Conservation (phyloP, 441 rosid genomes). For the Pelargonium cotyledonis region DNA sequence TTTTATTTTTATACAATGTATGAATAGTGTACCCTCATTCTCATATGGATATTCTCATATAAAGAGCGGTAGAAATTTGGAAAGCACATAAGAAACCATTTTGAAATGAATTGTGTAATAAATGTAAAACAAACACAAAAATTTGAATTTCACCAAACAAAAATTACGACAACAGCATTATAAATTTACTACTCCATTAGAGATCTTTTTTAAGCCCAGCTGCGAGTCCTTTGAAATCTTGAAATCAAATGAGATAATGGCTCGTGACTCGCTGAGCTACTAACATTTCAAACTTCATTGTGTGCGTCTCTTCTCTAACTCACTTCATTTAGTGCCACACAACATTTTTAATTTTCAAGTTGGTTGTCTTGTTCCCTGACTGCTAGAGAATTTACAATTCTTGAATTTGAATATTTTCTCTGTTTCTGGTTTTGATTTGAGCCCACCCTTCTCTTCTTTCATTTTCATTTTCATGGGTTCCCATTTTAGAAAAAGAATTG, state of each 20-base stretch:
- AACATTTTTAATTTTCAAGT: conserved; percentile 12
- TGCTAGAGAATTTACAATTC: conserved; percentile 19
- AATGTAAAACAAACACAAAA: too few relatives aligned
- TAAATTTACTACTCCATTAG: neutral
- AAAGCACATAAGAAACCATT: too few relatives aligned
- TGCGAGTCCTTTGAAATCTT: neutral
- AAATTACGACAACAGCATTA: too few relatives aligned
- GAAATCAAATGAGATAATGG: neutral
- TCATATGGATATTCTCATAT: too few relatives aligned
- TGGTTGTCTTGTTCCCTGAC: conserved; percentile 12
- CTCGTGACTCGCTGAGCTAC: conserved; percentile 1
- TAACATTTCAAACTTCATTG: neutral
- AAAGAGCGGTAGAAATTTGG: too few relatives aligned
- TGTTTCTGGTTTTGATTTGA: conserved; percentile 9
- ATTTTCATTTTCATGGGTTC: conserved; percentile 9
- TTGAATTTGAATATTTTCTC: neutral
- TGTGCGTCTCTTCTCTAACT: neutral
- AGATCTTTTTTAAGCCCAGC: neutral
- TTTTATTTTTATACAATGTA: too few relatives aligned
- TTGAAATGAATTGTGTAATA: too few relatives aligned
- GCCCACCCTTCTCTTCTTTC: conserved; percentile 7
- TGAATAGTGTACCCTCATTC: too few relatives aligned
- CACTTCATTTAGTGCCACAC: conserved; percentile 19
- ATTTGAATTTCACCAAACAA: too few relatives aligned
- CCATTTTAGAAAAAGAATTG: conserved; percentile 18